These are phyloP conservation scores for Polygonum maritimum DNA, from an alignment of 148 eudicot species.

Conservation along the genomic window DNA sequence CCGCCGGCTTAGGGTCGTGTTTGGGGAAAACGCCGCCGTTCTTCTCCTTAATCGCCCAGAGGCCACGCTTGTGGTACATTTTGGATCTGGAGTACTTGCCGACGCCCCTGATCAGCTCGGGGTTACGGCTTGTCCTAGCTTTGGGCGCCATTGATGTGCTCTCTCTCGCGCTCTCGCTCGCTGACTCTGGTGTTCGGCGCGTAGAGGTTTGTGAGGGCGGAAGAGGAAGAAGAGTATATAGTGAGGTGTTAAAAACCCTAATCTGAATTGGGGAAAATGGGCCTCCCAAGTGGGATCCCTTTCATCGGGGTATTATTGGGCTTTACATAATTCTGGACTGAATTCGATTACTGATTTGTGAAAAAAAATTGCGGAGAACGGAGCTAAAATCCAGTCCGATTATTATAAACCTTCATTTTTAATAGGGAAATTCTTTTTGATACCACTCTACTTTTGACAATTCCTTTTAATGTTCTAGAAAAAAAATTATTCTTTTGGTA, in stretches of 20 bases:
- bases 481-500: too few relatives aligned
- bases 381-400: too few relatives aligned
- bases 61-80: conserved; percentile 85
- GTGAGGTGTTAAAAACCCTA: background rate
- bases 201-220: background rate
- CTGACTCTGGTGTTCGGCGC: background rate
- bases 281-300: too few relatives aligned
- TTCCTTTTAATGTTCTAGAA: too few relatives aligned
- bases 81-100: conserved; percentile 52
- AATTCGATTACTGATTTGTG: too few relatives aligned
- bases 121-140: conserved; percentile 36
- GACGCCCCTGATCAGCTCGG: conserved; percentile 57
- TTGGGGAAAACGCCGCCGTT: conserved; percentile 74
- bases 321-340: too few relatives aligned
- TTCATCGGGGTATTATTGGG: too few relatives aligned
- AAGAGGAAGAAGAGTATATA: background rate
- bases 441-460: too few relatives aligned
- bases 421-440: too few relatives aligned
- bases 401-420: too few relatives aligned
- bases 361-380: too few relatives aligned
- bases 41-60: conserved; percentile 87
- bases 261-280: background rate
- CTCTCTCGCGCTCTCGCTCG: background rate
- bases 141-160: conserved; percentile 17
- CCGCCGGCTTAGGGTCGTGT: conserved; percentile 36